Conservation (phyloP, 129 eudicot species). For the Pseudognaphalium luteoalbum region DNA sequence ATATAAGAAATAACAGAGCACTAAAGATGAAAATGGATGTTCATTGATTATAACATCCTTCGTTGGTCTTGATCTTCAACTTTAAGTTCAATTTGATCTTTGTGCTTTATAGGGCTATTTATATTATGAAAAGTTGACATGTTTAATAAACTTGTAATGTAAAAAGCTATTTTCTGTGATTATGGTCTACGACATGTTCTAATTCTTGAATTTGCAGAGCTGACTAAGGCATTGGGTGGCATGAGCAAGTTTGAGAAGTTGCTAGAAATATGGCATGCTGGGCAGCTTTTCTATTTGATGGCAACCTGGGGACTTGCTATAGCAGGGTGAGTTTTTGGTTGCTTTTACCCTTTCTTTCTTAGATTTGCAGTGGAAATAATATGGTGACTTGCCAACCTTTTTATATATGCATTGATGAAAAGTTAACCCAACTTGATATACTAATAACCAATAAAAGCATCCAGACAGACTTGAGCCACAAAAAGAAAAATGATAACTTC, state of each 20-base stretch:
- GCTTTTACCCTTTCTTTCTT: background rate
- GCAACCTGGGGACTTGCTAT: slow-evolving; percentile 97
- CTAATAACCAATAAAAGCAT: background rate
- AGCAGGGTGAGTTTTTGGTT: slow-evolving; percentile 57
- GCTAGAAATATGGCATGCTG: slow-evolving; percentile 78
- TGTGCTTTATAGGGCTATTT: background rate
- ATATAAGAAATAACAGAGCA: background rate
- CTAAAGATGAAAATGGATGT: background rate
- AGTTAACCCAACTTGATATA: background rate
- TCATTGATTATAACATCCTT: background rate
- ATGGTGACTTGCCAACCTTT: slow-evolving; percentile 5
- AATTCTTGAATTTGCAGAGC: slow-evolving; percentile 48
- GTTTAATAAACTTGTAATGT: background rate
- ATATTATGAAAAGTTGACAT: background rate
- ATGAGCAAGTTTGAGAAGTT: slow-evolving; percentile 79
- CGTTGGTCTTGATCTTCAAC: slow-evolving; percentile 1
- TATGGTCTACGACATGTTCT: background rate
- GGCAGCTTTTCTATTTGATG: slow-evolving; percentile 71
- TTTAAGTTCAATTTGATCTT: background rate
- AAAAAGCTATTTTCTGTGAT: background rate
- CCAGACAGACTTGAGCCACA: background rate
- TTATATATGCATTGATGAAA: background rate
- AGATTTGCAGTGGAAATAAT: slow-evolving; percentile 11
- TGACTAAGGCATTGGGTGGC: slow-evolving; percentile 65
- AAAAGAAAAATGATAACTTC: background rate